These are phyloP conservation scores for Apiotrichum sp. DNA, from an alignment of 1,284 basidiomycete genomes.

Conservation along the genomic window DNA sequence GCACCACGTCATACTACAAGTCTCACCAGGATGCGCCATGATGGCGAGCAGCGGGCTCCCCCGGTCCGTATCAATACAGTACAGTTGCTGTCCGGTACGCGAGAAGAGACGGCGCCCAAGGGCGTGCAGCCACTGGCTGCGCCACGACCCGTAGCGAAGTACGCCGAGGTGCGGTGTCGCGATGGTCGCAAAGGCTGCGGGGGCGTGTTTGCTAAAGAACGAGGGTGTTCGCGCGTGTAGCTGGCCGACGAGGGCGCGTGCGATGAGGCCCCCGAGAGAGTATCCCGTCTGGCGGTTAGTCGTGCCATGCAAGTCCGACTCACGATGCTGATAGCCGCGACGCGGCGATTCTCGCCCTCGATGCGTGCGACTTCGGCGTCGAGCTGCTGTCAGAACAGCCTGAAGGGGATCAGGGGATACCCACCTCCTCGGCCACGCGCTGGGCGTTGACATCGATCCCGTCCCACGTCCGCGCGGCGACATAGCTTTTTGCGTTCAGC, in stretches of 20 bases:
- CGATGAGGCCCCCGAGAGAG: constrained; percentile 43
- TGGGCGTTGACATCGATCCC: constrained; percentile 45
- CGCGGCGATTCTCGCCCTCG: constrained; percentile 26
- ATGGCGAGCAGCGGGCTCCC: constrained; percentile 66
- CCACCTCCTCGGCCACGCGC: constrained; percentile 34
- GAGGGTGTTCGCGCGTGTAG: constrained; percentile 33
- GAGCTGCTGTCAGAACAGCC: constrained; percentile 18
- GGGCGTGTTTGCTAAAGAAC: constrained; percentile 36
- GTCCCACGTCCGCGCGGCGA: constrained; percentile 42
- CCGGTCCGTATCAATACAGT: constrained; percentile 63
- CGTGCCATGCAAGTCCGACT: constrained; percentile 2
- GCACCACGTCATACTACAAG: too few species aligned
- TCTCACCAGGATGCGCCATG: constrained; percentile 73
- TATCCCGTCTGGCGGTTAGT: constrained; percentile 35
- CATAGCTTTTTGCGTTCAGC: constrained; percentile 25
- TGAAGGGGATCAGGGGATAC: constrained; percentile 1
- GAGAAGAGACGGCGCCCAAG: constrained; percentile 71
- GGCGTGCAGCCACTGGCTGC: constrained; percentile 43
- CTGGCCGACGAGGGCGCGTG: constrained; percentile 40
- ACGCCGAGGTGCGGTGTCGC: constrained; percentile 44
- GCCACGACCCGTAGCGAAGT: constrained; percentile 27
- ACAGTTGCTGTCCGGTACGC: constrained; percentile 76
- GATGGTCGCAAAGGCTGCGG: constrained; percentile 41
- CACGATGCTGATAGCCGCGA: constrained; percentile 38
- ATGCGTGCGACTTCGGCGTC: constrained; percentile 36